A percentile compares a stretch with the other conserved stretches of the same genome.
phyloP scores from a whole-genome alignment of 2,329 filamentous ascomycete species.

The Fusarium liriodendri region DNA sequence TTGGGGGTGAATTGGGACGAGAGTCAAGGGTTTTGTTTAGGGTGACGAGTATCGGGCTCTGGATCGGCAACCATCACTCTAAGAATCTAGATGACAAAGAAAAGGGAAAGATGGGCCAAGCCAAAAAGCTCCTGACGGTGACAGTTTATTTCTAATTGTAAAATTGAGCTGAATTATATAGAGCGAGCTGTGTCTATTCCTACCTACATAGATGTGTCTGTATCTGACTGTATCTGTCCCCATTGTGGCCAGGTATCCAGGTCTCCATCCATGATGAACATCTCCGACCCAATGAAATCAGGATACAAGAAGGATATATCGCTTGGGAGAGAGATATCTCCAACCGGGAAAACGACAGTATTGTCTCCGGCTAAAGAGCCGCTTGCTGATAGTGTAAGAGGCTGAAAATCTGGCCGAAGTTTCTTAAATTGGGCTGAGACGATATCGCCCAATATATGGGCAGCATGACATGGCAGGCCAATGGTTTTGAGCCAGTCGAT shows the following conservation, averaged over 20 bases:
- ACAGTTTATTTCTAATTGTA: too few species aligned
- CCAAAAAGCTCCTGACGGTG: too few species aligned
- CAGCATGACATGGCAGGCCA: conserved; percentile 40
- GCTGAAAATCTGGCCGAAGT: conserved; percentile 25
- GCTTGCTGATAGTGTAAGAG: neutral
- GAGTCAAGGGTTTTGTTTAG: too few species aligned
- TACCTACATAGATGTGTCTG: neutral
- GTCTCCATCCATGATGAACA: conserved; percentile 10
- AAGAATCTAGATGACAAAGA: too few species aligned
- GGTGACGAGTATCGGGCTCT: too few species aligned
- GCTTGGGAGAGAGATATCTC: conserved; percentile 3
- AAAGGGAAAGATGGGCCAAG: too few species aligned
- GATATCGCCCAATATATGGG: conserved; percentile 42
- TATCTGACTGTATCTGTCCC: neutral
- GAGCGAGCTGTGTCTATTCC: too few species aligned
- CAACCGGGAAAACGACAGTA: too few species aligned
- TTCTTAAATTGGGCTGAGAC: conserved; percentile 37
- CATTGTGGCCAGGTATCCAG: conserved; percentile 20
- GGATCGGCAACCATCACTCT: too few species aligned
- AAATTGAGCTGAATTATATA: too few species aligned
- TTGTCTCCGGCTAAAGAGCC: neutral
- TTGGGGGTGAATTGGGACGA: too few species aligned
- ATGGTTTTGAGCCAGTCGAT: conserved; percentile 40
- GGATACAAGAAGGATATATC: conserved; percentile 19
- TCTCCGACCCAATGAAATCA: conserved; percentile 16